Evolutionary conservation across 495 filamentous ascomycete genomes (phyloP).

Genomic region (Acidomyces sp.): DNA sequence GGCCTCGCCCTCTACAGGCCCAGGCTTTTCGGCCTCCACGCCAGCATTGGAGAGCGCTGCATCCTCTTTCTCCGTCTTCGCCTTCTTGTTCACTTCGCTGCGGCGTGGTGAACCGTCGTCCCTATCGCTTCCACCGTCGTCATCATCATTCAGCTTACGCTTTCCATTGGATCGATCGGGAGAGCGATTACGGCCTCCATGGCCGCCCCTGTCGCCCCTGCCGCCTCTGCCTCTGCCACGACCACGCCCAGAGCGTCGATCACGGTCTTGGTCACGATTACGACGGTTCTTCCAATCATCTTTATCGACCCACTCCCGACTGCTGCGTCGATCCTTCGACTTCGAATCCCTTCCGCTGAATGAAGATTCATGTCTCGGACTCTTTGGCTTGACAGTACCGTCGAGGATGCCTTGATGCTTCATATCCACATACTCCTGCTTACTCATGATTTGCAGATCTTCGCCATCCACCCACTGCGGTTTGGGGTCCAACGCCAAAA

Average conservation of each 20-base stretch:
- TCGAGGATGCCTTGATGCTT: slow-evolving; percentile 65
- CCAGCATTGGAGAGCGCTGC: not conserved
- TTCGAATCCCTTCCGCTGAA: no score
- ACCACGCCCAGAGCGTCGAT: not conserved
- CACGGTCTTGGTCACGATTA: slow-evolving; percentile 6
- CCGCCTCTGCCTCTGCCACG: not conserved
- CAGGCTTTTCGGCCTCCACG: not conserved
- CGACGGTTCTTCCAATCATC: slow-evolving; percentile 5
- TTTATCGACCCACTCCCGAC: slow-evolving; percentile 4
- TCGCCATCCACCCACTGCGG: slow-evolving; percentile 44
- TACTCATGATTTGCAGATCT: slow-evolving; percentile 68
- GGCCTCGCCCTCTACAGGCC: not conserved
- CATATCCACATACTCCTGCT: slow-evolving; percentile 70
- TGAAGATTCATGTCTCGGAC: slow-evolving; percentile 33
- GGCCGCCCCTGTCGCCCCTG: not conserved
- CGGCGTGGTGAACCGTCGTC: not conserved
- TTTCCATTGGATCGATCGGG: not conserved
- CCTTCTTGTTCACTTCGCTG: not conserved
- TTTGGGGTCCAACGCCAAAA: slow-evolving; percentile 64
- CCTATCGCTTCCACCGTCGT: not conserved
- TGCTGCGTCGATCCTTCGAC: not conserved
- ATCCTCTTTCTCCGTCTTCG: not conserved
- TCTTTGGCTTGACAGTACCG: slow-evolving; percentile 48
- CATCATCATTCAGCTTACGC: not conserved
- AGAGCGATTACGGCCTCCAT: not conserved